phyloP scores from a whole-genome alignment of 768 basidiomycete species.

The Suillus clintonianus region DNA sequence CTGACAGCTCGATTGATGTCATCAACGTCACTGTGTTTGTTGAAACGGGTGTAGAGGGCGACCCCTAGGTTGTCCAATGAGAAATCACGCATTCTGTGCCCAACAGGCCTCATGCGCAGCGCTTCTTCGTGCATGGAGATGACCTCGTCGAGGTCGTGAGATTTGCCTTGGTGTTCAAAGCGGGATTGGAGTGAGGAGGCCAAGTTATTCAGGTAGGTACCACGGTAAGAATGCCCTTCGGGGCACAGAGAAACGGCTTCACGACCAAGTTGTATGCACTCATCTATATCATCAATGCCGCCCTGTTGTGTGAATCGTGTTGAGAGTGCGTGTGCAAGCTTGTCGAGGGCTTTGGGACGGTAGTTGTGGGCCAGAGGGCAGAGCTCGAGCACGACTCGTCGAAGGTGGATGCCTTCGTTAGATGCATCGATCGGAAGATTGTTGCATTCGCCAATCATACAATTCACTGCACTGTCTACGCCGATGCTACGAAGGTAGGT shows the following conservation, averaged over 20 bases:
- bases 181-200: constrained; percentile 9
- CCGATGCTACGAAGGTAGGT: too few species aligned
- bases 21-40: constrained; percentile 5
- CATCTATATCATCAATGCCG: constrained; percentile 9
- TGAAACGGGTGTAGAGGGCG: constrained; percentile 20
- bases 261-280: constrained; percentile 3
- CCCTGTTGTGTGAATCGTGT: constrained; percentile 4
- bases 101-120: neutral
- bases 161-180: constrained; percentile 11
- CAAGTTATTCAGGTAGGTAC: constrained; percentile 8
- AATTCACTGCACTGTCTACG: too few species aligned
- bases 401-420: neutral
- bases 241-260: constrained; percentile 13
- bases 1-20: constrained; percentile 16
- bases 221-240: constrained; percentile 8
- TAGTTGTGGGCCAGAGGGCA: neutral
- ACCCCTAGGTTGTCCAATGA: constrained; percentile 19
- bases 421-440: neutral
- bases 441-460: too few species aligned
- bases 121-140: neutral
- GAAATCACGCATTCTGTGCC: neutral
- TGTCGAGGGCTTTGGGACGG: too few species aligned
- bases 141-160: neutral
- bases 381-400: neutral
- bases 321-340: neutral